A percentile compares a stretch with the other conserved stretches of the same genome.
Evolutionary conservation across 177 flowering plant species (phyloP).

Genomic region (Vitis hybrid): DNA sequence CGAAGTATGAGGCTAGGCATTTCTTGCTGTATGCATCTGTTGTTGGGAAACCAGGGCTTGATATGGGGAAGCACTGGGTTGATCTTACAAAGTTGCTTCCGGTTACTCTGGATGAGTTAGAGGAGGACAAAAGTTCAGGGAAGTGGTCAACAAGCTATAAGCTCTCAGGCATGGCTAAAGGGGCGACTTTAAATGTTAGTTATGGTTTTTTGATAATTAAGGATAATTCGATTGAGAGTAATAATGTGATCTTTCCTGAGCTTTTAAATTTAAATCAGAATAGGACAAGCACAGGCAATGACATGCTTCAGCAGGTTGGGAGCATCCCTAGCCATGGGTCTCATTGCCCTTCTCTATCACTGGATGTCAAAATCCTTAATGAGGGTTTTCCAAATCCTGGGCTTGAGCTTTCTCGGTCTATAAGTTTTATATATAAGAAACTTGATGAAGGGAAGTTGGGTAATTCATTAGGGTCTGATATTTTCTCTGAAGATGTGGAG

Average conservation of each 20-base stretch:
- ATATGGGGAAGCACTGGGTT: slow-evolving; percentile 80
- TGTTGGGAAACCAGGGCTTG: slow-evolving; percentile 52
- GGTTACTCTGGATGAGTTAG: slow-evolving; percentile 76
- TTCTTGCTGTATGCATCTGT: slow-evolving; percentile 58
- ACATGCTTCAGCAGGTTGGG: slow-evolving; percentile 13
- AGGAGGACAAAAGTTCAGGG: slow-evolving; percentile 69
- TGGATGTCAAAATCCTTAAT: slow-evolving; percentile 16
- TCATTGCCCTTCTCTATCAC: slow-evolving; percentile 9
- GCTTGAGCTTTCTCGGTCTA: slow-evolving; percentile 47
- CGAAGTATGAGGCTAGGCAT: slow-evolving; percentile 73
- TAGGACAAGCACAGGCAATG: slow-evolving; percentile 7
- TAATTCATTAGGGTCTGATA: slow-evolving; percentile 20
- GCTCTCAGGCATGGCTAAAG: slow-evolving; percentile 72
- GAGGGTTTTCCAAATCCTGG: slow-evolving; percentile 30
- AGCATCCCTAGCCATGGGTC: slow-evolving; percentile 19
- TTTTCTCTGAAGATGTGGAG: slow-evolving; percentile 13
- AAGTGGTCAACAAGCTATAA: slow-evolving; percentile 86
- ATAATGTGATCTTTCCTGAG: slow-evolving; percentile 23
- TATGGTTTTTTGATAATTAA: slow-evolving; percentile 53
- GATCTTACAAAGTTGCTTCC: slow-evolving; percentile 88
- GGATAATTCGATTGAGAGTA: slow-evolving; percentile 23
- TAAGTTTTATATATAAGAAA: slow-evolving; percentile 42
- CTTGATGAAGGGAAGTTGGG: slow-evolving; percentile 41
- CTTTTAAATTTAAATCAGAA: slow-evolving; percentile 20
- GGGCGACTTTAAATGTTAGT: slow-evolving; percentile 81